Conservation (phyloP, 768 basidiomycete genomes). For the Russula dissimulans region DNA sequence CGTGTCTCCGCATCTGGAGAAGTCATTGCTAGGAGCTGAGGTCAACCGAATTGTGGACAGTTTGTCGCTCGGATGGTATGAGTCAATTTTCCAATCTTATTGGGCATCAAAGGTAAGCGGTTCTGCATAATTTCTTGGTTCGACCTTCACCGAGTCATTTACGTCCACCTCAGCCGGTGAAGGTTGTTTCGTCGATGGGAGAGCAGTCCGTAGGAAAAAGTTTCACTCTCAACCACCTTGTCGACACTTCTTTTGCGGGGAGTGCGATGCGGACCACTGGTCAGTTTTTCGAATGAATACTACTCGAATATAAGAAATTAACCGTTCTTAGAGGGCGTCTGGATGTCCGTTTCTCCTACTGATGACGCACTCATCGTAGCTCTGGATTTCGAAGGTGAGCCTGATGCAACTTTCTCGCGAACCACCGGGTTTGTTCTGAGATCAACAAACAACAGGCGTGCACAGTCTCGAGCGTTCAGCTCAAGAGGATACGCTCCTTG, state of each 20-base stretch:
- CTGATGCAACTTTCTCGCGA: background rate
- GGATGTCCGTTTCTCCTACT: conserved; percentile 61
- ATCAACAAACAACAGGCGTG: conserved; percentile 32
- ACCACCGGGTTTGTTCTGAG: background rate
- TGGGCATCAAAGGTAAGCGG: conserved; percentile 43
- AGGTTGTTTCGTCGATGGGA: conserved; percentile 61
- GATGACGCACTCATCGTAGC: conserved; percentile 46
- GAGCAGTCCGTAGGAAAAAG: conserved; percentile 61
- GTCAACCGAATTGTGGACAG: conserved; percentile 48
- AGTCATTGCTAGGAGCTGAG: conserved; percentile 48
- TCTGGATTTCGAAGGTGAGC: conserved; percentile 52
- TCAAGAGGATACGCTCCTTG: conserved; percentile 55
- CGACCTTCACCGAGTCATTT: background rate
- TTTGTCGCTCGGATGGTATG: conserved; percentile 56
- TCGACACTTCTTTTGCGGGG: conserved; percentile 57
- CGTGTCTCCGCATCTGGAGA: conserved; percentile 41
- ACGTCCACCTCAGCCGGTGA: conserved; percentile 39
- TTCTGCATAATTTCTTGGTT: background rate
- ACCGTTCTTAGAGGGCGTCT: conserved; percentile 40
- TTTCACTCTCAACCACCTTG: conserved; percentile 50
- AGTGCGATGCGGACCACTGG: conserved; percentile 56
- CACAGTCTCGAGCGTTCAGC: conserved; percentile 57
- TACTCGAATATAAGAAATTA: background rate
- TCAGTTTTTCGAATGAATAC: background rate
- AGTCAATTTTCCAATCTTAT: conserved; percentile 54